These are phyloP conservation scores for Boletus sp. DNA, from an alignment of 768 basidiomycete genomes.

Conservation along the genomic window DNA sequence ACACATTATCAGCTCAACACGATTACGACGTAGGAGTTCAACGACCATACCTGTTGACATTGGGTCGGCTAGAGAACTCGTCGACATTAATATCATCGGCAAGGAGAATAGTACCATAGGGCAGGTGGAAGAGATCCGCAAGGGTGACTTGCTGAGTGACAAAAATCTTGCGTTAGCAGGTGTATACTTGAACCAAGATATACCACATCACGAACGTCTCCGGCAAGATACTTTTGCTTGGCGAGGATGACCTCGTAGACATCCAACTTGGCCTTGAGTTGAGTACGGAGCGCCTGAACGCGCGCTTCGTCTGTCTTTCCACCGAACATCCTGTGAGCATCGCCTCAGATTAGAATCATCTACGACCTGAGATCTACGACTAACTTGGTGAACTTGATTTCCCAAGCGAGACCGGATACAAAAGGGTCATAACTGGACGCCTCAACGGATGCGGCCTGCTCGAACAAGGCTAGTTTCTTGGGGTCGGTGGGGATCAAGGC, in stretches of 20 bases:
- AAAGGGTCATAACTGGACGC: constrained; percentile 47
- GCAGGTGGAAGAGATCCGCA: constrained; percentile 23
- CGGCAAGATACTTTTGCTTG: constrained; percentile 36
- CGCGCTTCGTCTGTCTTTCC: constrained; percentile 31
- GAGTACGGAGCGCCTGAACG: constrained; percentile 3
- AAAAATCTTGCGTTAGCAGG: not conserved
- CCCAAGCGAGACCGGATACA: constrained; percentile 35
- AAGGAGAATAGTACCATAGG: constrained; percentile 14
- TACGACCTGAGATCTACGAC: not conserved
- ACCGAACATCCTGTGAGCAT: constrained; percentile 14
- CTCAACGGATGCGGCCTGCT: constrained; percentile 25
- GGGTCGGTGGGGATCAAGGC: constrained; percentile 37
- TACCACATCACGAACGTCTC: constrained; percentile 25
- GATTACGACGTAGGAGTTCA: not conserved
- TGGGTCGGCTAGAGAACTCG: constrained; percentile 17
- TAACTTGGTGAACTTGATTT: not conserved
- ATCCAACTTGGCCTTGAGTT: constrained; percentile 33
- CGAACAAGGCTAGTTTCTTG: constrained; percentile 40
- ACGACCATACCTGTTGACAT: constrained; percentile 16
- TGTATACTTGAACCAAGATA: not conserved
- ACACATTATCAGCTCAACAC: not conserved
- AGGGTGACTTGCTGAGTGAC: constrained; percentile 15
- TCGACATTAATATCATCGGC: constrained; percentile 3
- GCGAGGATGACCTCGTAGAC: constrained; percentile 35
- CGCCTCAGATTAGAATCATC: not conserved